phyloP scores from a whole-genome alignment of 2,329 filamentous ascomycete genomes.

The Ilyonectria destructans region DNA sequence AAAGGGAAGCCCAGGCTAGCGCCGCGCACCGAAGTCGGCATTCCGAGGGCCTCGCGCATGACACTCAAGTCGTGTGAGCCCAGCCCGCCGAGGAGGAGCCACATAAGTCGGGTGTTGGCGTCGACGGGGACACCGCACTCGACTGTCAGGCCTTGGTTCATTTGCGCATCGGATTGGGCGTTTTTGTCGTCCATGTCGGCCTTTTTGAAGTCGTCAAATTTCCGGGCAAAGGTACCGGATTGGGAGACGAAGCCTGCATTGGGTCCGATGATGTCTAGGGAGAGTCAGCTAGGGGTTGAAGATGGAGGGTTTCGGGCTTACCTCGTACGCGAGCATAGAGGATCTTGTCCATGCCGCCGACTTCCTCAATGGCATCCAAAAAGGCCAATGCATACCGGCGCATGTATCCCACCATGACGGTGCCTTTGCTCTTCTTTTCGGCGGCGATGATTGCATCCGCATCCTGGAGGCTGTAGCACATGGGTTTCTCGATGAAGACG shows the following conservation, averaged over 20 bases:
- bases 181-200: constrained; percentile 11
- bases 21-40: constrained; percentile 30
- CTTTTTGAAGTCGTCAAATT: constrained; percentile 48
- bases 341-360: constrained; percentile 67
- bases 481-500: constrained; percentile 73
- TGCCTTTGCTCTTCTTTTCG: constrained; percentile 59
- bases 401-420: constrained; percentile 74
- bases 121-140: no score
- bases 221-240: constrained; percentile 63
- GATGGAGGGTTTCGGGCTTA: neutral
- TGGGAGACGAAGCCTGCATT: constrained; percentile 66
- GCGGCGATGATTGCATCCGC: constrained; percentile 65
- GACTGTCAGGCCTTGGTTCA: no score
- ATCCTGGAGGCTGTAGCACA: constrained; percentile 65
- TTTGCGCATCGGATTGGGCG: no score
- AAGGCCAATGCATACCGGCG: constrained; percentile 72
- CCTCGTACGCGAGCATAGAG: constrained; percentile 66
- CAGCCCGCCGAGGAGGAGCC: constrained; percentile 1
- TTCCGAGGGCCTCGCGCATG: constrained; percentile 32
- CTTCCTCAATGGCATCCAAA: constrained; percentile 67
- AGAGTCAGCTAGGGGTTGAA: constrained; percentile 1
- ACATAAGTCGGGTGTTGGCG: no score
- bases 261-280: constrained; percentile 62
- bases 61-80: constrained; percentile 28
- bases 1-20: constrained; percentile 30